Evolutionary conservation across 805 yeast genomes (phyloP), one percentile per base, ranked within the genome.

Genomic region (Candida lessepsii): DNA sequence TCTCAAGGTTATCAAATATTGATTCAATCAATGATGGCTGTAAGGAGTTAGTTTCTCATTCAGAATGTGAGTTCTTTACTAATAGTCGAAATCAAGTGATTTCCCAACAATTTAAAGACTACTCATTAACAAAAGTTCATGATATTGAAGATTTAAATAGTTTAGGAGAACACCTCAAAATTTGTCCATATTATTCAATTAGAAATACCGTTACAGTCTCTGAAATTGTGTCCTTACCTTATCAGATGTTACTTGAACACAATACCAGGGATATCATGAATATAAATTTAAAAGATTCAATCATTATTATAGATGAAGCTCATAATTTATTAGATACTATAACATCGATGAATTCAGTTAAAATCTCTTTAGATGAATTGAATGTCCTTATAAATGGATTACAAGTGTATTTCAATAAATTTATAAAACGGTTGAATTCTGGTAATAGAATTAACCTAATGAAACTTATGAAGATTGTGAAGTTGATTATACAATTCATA

Each of bases 231-330:
- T 81, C 96, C 0, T 65, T 91, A 30, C 97, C 98, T 0, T 90
- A 90, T 51, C 96, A 89, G 51, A 67, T 86, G 46, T 58, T 90
- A 10, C 63, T 87, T 0, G 85, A 82, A 45, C 71, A 71, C 9
- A 66, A 70, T 6, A 65, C 93, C 0, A 67, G 96, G 49, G 70
- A 71, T 4, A 66, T 79, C 0, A 54, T 89, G 30, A 76, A 77
- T 1, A 54, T 90, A 5, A 71, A 80, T 29, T 52, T 90, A 8
- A 71, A 73, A 38, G 75, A 78, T 41, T 71, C 90, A 1, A 73
- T 90, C 2, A 78, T 91, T 0, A 75, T 91, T 4, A 81, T 90
- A 19, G 98, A 90, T 58, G 98, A 90, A 56, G 97, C 97, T 0
- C 98, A 90, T 56, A 90, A 90, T 56, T 63, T 90, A 30, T 56